Conservation (phyloP, 331 rosid species). For the Spiraea crenata region DNA sequence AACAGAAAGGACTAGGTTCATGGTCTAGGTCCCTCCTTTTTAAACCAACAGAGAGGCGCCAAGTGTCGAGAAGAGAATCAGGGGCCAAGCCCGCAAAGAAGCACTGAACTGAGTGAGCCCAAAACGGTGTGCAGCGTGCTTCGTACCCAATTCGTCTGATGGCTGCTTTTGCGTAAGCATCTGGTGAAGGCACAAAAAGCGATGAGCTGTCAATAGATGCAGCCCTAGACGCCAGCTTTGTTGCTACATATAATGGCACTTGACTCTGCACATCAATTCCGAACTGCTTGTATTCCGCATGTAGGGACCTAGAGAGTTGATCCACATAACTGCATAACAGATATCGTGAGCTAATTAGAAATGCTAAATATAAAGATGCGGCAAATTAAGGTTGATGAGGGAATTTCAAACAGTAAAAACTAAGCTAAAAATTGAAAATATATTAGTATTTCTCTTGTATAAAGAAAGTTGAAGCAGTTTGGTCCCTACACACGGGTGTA, state of each 20-base stretch:
- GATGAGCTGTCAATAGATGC: slow-evolving; percentile 45
- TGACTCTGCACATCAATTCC: slow-evolving; percentile 83
- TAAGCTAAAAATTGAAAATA: too few species aligned
- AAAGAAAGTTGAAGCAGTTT: too few species aligned
- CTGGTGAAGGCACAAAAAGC: slow-evolving; percentile 56
- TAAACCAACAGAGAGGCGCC: slow-evolving; percentile 64
- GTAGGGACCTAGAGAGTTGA: slow-evolving; percentile 55
- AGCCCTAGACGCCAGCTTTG: slow-evolving; percentile 54
- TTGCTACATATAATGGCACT: slow-evolving; percentile 79
- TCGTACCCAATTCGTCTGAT: slow-evolving; percentile 50
- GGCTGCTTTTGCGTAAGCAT: slow-evolving; percentile 60
- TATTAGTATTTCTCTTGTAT: too few species aligned
- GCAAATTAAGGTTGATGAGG: too few species aligned
- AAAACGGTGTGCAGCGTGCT: slow-evolving; percentile 58
- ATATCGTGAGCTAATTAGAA: too few species aligned
- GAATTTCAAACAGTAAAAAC: too few species aligned
- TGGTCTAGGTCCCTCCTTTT: slow-evolving; percentile 16
- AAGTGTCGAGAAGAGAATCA: slow-evolving; percentile 44
- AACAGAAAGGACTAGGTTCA: background rate
- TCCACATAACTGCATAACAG: slow-evolving; percentile 55
- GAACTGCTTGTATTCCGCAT: slow-evolving; percentile 40
- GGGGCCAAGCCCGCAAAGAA: slow-evolving; percentile 43
- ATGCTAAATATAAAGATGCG: too few species aligned
- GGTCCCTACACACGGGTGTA: too few species aligned
- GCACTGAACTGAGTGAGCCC: slow-evolving; percentile 75